These are phyloP conservation scores for Hibiscus trionum DNA, from an alignment of 345 rosid genomes.

Conservation along the genomic window DNA sequence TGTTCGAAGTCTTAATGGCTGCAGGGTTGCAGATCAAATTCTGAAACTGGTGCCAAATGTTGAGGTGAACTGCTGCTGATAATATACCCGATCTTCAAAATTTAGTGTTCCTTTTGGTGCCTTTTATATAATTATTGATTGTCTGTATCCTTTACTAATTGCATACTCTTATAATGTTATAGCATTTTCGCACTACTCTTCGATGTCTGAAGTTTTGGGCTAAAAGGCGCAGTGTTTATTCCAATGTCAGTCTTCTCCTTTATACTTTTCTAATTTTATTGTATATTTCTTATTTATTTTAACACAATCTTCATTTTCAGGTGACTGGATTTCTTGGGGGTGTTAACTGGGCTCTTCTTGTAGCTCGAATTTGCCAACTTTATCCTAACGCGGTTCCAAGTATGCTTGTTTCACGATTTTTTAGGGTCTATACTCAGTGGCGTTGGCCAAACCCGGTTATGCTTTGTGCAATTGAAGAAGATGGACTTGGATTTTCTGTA, in stretches of 20 bases:
- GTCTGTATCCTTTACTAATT: background rate
- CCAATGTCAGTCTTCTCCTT: conserved; percentile 40
- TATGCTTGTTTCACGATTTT: conserved; percentile 63
- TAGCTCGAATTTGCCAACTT: conserved; percentile 65
- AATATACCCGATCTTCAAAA: background rate
- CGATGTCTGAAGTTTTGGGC: conserved; percentile 71
- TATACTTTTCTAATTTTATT: background rate
- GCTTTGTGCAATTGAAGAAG: conserved; percentile 59
- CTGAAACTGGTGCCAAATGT: conserved; percentile 58
- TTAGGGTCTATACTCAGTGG: conserved; percentile 67
- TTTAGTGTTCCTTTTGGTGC: background rate
- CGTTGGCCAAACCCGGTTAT: conserved; percentile 79
- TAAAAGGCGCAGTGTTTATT: conserved; percentile 62
- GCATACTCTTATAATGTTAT: conserved; percentile 2
- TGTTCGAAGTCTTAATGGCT: conserved; percentile 67
- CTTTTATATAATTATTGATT: background rate
- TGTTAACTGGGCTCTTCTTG: conserved; percentile 75
- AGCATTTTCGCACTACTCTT: conserved; percentile 59
- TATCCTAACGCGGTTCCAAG: conserved; percentile 64
- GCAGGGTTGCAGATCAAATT: conserved; percentile 74
- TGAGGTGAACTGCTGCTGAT: conserved; percentile 32
- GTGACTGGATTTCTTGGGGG: conserved; percentile 82
- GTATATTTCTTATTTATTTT: background rate
- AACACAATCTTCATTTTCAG: conserved; percentile 21
- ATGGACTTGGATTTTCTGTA: conserved; percentile 57